A percentile compares a stretch with the other conserved stretches of the same genome.
Conservation (phyloP, 768 basidiomycete species). For the Boletus subcaerulescens region DNA sequence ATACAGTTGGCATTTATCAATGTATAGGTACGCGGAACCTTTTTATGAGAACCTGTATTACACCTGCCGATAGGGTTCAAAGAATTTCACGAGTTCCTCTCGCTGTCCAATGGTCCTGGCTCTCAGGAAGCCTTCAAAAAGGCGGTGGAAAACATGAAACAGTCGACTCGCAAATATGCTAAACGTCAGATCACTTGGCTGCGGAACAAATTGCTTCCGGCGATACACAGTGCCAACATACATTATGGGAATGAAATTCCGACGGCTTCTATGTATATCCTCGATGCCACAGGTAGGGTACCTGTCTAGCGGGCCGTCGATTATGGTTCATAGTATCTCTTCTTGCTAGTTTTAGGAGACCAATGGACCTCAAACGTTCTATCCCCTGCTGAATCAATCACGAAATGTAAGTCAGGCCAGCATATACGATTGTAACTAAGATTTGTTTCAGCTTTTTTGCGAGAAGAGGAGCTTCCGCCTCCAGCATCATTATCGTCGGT, state of each 20-base stretch:
- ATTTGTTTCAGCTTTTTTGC: conserved; percentile 49
- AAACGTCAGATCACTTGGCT: conserved; percentile 93
- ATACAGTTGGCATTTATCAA: conserved; percentile 88
- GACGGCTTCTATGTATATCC: conserved; percentile 48
- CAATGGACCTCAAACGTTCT: conserved; percentile 59
- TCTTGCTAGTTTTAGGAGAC: conserved; percentile 45
- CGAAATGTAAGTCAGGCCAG: conserved; percentile 39
- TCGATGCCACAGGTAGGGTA: conserved; percentile 64
- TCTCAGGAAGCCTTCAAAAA: conserved; percentile 43
- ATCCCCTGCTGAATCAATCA: conserved; percentile 47
- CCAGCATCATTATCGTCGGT: conserved; percentile 52
- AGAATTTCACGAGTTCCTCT: conserved; percentile 76
- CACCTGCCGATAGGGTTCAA: conserved; percentile 67
- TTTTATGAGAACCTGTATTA: neutral
- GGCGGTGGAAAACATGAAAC: conserved; percentile 79
- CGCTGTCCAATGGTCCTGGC: conserved; percentile 37
- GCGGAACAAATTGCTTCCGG: conserved; percentile 82
- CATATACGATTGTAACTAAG: neutral
- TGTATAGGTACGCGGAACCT: conserved; percentile 65
- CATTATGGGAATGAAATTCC: conserved; percentile 25
- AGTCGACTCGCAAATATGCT: conserved; percentile 86
- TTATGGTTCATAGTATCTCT: neutral
- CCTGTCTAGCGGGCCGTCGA: neutral
- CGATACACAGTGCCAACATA: conserved; percentile 47
- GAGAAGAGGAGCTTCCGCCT: conserved; percentile 47